phyloP scores from a whole-genome alignment of 768 basidiomycete species.

The Amanita rimosa region DNA sequence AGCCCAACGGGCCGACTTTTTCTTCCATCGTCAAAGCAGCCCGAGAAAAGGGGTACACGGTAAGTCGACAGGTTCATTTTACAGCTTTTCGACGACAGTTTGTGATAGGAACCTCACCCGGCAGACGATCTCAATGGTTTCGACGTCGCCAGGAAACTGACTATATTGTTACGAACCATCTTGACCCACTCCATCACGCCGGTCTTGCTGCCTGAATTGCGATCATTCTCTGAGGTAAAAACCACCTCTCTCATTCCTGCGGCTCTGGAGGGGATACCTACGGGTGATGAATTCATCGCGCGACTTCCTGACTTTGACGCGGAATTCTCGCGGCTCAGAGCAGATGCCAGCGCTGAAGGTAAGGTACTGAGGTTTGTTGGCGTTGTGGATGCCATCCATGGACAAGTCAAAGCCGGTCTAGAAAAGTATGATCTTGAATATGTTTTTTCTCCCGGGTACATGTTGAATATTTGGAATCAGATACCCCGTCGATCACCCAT shows the following conservation, averaged over 20 bases:
- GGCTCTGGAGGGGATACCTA: conserved; percentile 50
- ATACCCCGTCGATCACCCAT: conserved; percentile 83
- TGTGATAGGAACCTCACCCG: conserved; percentile 81
- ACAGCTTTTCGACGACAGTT: not conserved
- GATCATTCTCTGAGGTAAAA: conserved; percentile 74
- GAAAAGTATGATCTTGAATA: conserved; percentile 52
- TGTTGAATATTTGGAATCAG: conserved; percentile 26
- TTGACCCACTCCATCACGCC: conserved; percentile 24
- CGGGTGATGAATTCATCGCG: conserved; percentile 75
- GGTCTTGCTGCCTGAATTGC: conserved; percentile 37
- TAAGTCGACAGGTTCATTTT: conserved; percentile 18
- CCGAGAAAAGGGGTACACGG: conserved; percentile 91
- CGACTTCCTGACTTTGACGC: conserved; percentile 76
- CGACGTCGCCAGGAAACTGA: conserved; percentile 95
- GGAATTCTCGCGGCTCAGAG: conserved; percentile 66
- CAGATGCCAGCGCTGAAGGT: conserved; percentile 67
- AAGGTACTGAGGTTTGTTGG: conserved; percentile 91
- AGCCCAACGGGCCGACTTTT: conserved; percentile 62
- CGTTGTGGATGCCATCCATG: conserved; percentile 71
- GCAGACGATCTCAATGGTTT: conserved; percentile 94
- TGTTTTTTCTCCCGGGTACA: not conserved
- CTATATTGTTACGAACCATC: conserved; percentile 83
- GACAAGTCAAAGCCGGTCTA: conserved; percentile 75
- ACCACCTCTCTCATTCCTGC: conserved; percentile 82
- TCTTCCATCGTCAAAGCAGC: conserved; percentile 85